Percentiles rank a stretch among this genome's conserved stretches.
These are phyloP conservation scores for Teratosphaeria nubilosa DNA, from an alignment of 2,329 filamentous ascomycete species.

Conservation along the genomic window DNA sequence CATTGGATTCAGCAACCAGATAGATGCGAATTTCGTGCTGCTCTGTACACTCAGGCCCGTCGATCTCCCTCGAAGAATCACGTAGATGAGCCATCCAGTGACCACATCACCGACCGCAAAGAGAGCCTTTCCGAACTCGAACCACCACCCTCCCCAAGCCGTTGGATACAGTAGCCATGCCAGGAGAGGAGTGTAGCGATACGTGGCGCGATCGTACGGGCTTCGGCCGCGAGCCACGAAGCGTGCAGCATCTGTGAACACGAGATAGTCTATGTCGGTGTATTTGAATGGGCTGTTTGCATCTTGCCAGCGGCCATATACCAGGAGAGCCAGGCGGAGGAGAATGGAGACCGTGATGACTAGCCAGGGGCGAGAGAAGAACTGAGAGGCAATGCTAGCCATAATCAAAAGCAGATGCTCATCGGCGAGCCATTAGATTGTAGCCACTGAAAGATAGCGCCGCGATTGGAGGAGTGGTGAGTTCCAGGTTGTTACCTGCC, in stretches of 20 bases:
- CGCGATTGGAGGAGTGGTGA: background rate
- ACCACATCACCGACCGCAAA: constrained; percentile 77
- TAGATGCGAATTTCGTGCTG: constrained; percentile 67
- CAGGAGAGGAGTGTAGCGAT: constrained; percentile 89
- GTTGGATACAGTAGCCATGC: constrained; percentile 87
- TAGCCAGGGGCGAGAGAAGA: constrained; percentile 7
- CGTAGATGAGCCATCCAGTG: constrained; percentile 67
- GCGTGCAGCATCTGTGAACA: constrained; percentile 90
- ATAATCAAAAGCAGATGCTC: background rate
- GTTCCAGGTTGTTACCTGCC: background rate
- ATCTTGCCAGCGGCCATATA: constrained; percentile 91
- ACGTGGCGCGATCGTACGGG: constrained; percentile 85
- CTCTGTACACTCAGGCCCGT: constrained; percentile 38
- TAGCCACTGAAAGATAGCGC: background rate
- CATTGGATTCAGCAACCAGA: constrained; percentile 97
- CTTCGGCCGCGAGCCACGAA: constrained; percentile 58
- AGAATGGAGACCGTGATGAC: constrained; percentile 41
- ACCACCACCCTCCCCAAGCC: constrained; percentile 51
- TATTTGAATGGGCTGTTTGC: constrained; percentile 88
- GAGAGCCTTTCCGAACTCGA: constrained; percentile 76
- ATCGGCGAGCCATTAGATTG: background rate
- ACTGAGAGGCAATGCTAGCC: background rate
- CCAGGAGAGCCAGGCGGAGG: constrained; percentile 62
- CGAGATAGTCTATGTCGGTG: constrained; percentile 96
- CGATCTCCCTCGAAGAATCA: constrained; percentile 34